Percentiles rank a stretch among this genome's conserved stretches.
These are phyloP conservation scores for Umbilicus rupestris DNA, from an alignment of 164 flowering plant species.

Conservation along the genomic window DNA sequence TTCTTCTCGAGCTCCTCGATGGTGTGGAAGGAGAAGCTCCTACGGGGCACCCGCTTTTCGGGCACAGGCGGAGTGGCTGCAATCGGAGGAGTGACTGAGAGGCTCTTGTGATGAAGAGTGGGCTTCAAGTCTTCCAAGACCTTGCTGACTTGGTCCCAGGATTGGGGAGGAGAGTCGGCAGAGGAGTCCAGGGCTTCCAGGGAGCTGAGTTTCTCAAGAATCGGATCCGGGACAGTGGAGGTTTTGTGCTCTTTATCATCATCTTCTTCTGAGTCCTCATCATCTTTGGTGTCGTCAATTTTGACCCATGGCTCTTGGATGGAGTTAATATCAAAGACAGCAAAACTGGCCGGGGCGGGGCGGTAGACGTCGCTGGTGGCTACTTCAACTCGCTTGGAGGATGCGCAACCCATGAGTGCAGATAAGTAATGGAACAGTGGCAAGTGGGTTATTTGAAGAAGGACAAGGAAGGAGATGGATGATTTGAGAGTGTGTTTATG, in stretches of 20 bases:
- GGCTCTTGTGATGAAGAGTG: slow-evolving; percentile 19
- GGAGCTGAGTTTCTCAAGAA: slow-evolving; percentile 58
- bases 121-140: slow-evolving; percentile 68
- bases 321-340: slow-evolving; percentile 62
- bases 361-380: slow-evolving; percentile 48
- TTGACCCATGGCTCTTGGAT: slow-evolving; percentile 78
- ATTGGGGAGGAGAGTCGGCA: slow-evolving; percentile 32
- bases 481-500: background rate
- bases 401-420: slow-evolving; percentile 66
- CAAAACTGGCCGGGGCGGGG: slow-evolving; percentile 67
- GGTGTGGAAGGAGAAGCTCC: slow-evolving; percentile 59
- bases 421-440: slow-evolving; percentile 2
- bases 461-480: background rate
- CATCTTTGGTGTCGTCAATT: slow-evolving; percentile 1
- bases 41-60: slow-evolving; percentile 15
- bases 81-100: background rate
- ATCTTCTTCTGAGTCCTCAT: background rate
- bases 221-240: slow-evolving; percentile 29
- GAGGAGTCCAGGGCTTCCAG: slow-evolving; percentile 26
- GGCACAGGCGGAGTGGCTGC: background rate
- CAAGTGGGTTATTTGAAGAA: background rate
- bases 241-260: slow-evolving; percentile 17
- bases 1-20: slow-evolving; percentile 68
- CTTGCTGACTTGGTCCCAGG: slow-evolving; percentile 88
- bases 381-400: slow-evolving; percentile 53